A percentile compares a stretch with the other conserved stretches of the same genome.
These are phyloP conservation scores for Naematelia encephala DNA, from an alignment of 768 basidiomycete species.

Conservation along the genomic window DNA sequence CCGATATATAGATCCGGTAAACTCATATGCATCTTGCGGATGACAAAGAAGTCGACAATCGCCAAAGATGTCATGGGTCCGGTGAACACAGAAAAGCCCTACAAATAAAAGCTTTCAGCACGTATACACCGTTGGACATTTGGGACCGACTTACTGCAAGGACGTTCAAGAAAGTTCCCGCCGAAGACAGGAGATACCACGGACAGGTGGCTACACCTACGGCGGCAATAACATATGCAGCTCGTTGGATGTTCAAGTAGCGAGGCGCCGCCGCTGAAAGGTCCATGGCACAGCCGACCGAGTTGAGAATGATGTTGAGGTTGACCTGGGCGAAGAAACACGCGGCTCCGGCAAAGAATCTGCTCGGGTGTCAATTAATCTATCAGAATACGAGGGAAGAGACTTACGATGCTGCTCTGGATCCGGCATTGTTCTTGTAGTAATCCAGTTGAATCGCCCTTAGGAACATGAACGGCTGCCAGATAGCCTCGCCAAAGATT, in stretches of 20 bases:
- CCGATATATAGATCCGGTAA: slow-evolving; percentile 30
- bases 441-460: slow-evolving; percentile 28
- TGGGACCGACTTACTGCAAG: neutral
- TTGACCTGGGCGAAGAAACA: slow-evolving; percentile 10
- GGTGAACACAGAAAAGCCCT: neutral
- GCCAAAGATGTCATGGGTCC: slow-evolving; percentile 12
- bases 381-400: no score
- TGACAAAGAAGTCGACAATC: slow-evolving; percentile 29
- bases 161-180: slow-evolving; percentile 5
- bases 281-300: slow-evolving; percentile 20
- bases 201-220: slow-evolving; percentile 3
- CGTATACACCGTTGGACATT: neutral
- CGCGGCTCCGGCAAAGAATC: slow-evolving; percentile 25
- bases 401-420: no score
- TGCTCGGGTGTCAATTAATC: no score
- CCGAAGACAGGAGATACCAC: slow-evolving; percentile 1
- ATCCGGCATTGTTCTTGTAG: slow-evolving; percentile 19
- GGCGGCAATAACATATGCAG: slow-evolving; percentile 7
- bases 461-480: slow-evolving; percentile 12
- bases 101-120: neutral
- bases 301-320: slow-evolving; percentile 20
- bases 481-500: slow-evolving; percentile 10
- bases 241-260: slow-evolving; percentile 27
- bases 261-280: slow-evolving; percentile 17
- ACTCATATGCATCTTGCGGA: slow-evolving; percentile 14